Base-by-base conservation (phyloP, 2,329 filamentous ascomycete species). In the Purpureocillium takamizusanense region DNA sequence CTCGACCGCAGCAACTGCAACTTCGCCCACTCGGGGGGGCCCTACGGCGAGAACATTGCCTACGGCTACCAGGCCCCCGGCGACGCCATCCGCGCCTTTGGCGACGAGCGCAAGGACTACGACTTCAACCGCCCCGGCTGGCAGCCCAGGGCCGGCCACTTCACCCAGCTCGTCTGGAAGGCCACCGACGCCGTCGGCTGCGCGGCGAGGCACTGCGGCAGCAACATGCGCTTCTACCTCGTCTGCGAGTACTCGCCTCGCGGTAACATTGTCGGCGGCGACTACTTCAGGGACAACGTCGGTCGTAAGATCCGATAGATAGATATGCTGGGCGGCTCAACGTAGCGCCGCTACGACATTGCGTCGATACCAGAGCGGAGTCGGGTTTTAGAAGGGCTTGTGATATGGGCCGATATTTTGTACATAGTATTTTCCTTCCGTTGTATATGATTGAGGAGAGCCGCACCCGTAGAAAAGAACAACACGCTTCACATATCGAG, bases 1-100 rank as follows among this genome's bases (percentile, higher is more conserved):
- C 62, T 75, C 13, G 48, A 51, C 35, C 47, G 50, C 34, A 52
- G 47, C 41, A 48, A 53, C 43, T 74, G 72, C 56, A 50, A 53
- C 2, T 76, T 79, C 45, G 53, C 60, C 36, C 78, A 82, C 60
- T 74, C 65, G 45, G 69, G 70, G 39, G 78, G 79, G 0, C 75
- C 79, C 0, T 79, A 78, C 44, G 84, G 84, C 51, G 84, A 89
- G 61, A 89, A 88, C 58, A 69, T 89, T 4, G 82, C 82, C 7
- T 66, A 77, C 4, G 83, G 82, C 4, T 86, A 78, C 53, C 45
- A 64, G 0, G 78, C 81, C 51, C 72, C 70, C 2, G 70, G 70
- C 0, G 63, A 67, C 4, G 69, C 73, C 36, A 65, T 88, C n/a
- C 70, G 75, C 32, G 73, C 70, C 2, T 88, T 83, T 83, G 83